Evolutionary conservation across 768 basidiomycete genomes (phyloP), one percentile per base, ranked within the genome.

Genomic region (Mrakia blollopis): DNA sequence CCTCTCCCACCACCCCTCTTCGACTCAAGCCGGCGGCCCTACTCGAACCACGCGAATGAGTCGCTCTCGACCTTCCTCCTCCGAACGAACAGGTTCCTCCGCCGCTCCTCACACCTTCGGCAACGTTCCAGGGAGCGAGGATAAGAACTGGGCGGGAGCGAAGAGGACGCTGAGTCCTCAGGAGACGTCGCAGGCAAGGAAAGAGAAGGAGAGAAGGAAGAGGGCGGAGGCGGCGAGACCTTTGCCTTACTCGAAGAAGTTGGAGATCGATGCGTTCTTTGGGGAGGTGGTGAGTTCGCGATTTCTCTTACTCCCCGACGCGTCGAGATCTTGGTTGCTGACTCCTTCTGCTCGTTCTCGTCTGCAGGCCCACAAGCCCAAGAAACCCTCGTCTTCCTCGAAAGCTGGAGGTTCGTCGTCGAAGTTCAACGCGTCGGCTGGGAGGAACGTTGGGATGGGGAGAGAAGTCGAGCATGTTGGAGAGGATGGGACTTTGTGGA

Each of bases 201-300:
- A 52, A 25, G 75, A 52, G 13, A 69, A 72, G 65, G 76, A 72
- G 37, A 71, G 76, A 14, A 39, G 72, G 14, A 63, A 57, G 54
- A 23, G 28, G 50, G 72, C 76, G 3, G 76, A 77, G 72, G 16
- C 28, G 44, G 60, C 70, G 32, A 47, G 76, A 32, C 76, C 76
- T 30, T 71, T 77, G 44, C 76, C 76, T 16, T 73, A 77, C 30
- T 16, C 76, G 18, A 77, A 77, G 71, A 77, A 77, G 72, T 25
- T 77, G 18, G 76, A 77, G 76, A 77, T 77, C n/a, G 76, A 77
- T 44, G 76, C 70, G 62, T 77, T 77, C 62, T 72, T 77, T 69
- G 76, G 76, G 6, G 41, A 63, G 25, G 63, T 65, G 21, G 75
- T 76, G 60, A 60, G 75, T 72, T 21, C 39, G 44, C n/a, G 37